A percentile compares a stretch with the other conserved stretches of the same genome.
Evolutionary conservation across 176 grass and related monocot species (phyloP).

Genomic region (Eleusine coracana): DNA sequence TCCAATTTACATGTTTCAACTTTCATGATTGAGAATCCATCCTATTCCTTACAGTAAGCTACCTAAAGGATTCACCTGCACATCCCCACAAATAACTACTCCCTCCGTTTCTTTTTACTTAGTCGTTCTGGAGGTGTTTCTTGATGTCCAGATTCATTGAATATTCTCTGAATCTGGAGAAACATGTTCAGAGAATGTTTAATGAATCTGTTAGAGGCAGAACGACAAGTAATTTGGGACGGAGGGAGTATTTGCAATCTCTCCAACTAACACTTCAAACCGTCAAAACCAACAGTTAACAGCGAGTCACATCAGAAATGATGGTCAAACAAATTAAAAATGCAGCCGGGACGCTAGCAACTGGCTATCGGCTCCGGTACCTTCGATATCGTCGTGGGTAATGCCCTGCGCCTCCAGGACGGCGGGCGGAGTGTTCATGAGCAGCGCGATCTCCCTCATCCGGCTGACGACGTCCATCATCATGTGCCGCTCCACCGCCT

Average conservation of each 20-base stretch:
- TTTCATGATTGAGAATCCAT: neutral
- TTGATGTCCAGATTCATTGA: too few relatives aligned
- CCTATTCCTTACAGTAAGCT: neutral
- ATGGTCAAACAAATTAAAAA: neutral
- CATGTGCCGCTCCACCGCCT: slow-evolving; percentile 70
- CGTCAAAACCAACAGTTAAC: neutral
- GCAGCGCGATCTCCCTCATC: slow-evolving; percentile 80
- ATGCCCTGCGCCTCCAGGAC: slow-evolving; percentile 76
- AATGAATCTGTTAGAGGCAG: too few relatives aligned
- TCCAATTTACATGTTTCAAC: neutral
- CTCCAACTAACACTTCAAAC: neutral
- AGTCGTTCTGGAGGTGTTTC: too few relatives aligned
- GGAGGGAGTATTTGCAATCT: neutral
- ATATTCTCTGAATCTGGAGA: too few relatives aligned
- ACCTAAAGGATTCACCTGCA: neutral
- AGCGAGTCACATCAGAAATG: neutral
- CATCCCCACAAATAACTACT: neutral
- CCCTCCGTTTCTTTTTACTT: too few relatives aligned
- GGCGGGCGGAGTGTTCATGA: slow-evolving; percentile 73
- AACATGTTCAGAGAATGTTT: too few relatives aligned
- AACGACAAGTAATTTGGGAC: too few relatives aligned
- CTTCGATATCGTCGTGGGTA: slow-evolving; percentile 65
- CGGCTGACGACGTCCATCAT: slow-evolving; percentile 70
- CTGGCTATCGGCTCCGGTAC: neutral
- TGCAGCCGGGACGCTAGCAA: neutral